phyloP scores from a whole-genome alignment of 2,329 filamentous ascomycete species.

The Fusarium pseudocircinatum region DNA sequence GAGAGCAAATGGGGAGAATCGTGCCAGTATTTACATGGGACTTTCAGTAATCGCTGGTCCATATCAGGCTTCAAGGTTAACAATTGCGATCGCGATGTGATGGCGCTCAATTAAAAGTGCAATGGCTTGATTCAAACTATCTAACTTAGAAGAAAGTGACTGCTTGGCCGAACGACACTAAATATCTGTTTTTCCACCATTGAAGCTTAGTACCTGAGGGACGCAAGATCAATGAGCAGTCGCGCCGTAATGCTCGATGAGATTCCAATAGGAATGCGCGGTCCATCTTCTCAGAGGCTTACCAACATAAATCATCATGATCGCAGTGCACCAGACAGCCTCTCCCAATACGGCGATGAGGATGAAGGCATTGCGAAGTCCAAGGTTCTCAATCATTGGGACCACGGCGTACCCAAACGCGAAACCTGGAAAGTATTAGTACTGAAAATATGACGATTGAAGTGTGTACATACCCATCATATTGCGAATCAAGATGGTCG shows the following conservation, averaged over 20 bases:
- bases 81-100: too few relatives aligned
- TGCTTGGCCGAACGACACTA: too few relatives aligned
- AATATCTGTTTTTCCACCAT: neutral
- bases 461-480: conserved; percentile 1
- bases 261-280: neutral
- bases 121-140: neutral
- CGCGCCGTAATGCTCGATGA: neutral
- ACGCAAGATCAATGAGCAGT: neutral
- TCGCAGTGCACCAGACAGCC: conserved; percentile 1
- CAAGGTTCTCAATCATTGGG: neutral
- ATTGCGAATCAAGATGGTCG: neutral
- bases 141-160: too few relatives aligned
- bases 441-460: neutral
- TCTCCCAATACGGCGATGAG: neutral
- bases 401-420: neutral
- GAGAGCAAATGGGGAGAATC: neutral
- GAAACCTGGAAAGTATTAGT: neutral
- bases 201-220: neutral
- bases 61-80: neutral
- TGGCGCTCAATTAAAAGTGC: too few relatives aligned
- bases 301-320: neutral
- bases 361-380: neutral
- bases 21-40: too few relatives aligned
- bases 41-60: neutral
- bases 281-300: neutral